Evolutionary conservation across 2,329 filamentous ascomycete species (phyloP).

Genomic region (Sporothrix sp.): DNA sequence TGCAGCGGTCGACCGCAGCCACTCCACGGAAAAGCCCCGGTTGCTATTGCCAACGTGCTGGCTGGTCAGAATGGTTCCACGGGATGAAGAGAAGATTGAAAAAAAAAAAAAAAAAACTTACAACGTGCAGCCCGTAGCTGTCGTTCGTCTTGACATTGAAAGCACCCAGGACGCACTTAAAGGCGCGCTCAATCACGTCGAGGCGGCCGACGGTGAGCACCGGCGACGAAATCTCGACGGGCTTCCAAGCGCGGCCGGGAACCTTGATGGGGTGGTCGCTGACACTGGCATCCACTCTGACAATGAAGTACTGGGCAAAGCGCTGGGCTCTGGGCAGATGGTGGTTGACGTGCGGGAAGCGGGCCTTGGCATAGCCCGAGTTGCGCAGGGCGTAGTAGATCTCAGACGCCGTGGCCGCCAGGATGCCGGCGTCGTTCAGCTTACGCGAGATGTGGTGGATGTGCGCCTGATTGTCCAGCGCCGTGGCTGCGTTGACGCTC

Average conservation of each 20-base stretch:
- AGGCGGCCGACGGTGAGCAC: background rate
- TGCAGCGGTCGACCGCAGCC: conserved; percentile 1
- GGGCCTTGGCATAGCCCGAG: background rate
- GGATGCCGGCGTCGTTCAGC: background rate
- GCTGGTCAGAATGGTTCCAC: background rate
- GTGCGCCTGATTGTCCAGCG: background rate
- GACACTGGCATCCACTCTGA: background rate
- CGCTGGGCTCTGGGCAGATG: background rate
- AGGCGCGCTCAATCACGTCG: background rate
- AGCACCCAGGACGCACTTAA: background rate
- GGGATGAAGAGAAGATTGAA: background rate
- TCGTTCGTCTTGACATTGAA: background rate
- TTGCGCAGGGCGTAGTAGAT: background rate
- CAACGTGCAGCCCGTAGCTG: conserved; percentile 9
- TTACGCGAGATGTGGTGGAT: conserved; percentile 1
- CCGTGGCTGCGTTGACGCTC: background rate
- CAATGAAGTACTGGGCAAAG: background rate
- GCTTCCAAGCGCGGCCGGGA: background rate
- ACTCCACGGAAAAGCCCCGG: conserved; percentile 1
- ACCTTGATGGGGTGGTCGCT: background rate
- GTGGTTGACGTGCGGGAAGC: background rate
- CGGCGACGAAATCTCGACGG: conserved; percentile 3
- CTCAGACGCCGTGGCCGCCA: background rate
- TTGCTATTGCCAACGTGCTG: conserved; percentile 5
- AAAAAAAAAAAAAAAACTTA: background rate